A percentile compares a stretch with the other conserved stretches of the same genome.
These are phyloP conservation scores for Tinospora cordifolia DNA, from an alignment of 164 flowering plant species.

Conservation along the genomic window DNA sequence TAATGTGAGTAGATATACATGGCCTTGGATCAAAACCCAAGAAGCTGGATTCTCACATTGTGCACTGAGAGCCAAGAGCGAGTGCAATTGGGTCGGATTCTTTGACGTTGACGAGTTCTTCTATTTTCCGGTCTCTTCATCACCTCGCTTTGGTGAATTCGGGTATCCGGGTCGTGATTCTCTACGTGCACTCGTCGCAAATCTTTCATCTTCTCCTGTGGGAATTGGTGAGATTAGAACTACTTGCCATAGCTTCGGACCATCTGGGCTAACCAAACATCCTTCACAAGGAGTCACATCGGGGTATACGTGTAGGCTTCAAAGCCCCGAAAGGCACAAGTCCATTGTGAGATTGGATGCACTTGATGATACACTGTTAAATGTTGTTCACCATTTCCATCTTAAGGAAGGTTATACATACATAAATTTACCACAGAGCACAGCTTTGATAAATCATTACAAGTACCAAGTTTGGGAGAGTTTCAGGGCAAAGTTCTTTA, in stretches of 20 bases:
- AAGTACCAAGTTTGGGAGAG: constrained; percentile 90
- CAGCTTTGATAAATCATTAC: constrained; percentile 65
- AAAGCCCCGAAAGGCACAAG: constrained; percentile 75
- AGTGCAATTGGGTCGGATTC: constrained; percentile 79
- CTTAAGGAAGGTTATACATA: constrained; percentile 40
- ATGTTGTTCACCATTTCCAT: constrained; percentile 79
- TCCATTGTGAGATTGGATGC: constrained; percentile 63
- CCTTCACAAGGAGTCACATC: constrained; percentile 62
- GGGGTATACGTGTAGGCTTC: constrained; percentile 83
- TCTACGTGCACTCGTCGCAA: constrained; percentile 37
- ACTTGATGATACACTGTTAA: constrained; percentile 49
- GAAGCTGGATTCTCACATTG: constrained; percentile 94
- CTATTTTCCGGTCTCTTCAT: constrained; percentile 44
- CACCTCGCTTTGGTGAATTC: constrained; percentile 6
- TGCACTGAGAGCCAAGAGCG: constrained; percentile 47
- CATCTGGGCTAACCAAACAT: constrained; percentile 53
- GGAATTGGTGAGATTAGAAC: constrained; percentile 68
- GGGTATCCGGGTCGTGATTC: constrained; percentile 33
- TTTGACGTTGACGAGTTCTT: constrained; percentile 85
- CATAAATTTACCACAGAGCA: constrained; percentile 43
- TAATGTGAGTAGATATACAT: constrained; percentile 57
- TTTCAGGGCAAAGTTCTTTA: constrained; percentile 65
- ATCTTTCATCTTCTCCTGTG: constrained; percentile 29
- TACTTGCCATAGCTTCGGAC: constrained; percentile 78
- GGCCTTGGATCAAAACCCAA: constrained; percentile 94